Evolutionary conservation across 768 basidiomycete species (phyloP), one percentile per base, ranked within the genome.

Genomic region (Serendipita vermifera): DNA sequence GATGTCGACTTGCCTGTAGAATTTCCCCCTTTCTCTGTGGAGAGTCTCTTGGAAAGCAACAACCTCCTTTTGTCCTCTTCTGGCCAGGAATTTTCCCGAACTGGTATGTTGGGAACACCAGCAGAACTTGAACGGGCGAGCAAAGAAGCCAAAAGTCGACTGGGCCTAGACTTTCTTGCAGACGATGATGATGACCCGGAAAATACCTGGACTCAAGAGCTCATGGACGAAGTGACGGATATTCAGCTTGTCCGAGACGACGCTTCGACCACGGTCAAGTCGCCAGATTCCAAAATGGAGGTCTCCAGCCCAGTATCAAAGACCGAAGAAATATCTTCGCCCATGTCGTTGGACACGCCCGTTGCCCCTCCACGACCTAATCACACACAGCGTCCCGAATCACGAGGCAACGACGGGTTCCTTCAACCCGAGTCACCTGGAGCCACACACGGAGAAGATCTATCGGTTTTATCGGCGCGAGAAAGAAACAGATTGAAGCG

Each of bases 401-500:
- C 32, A 81, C 38, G 59, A 70, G 11, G 80, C 83, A 59, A 32
- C 35, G 57, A 39, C 48, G 24, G 40, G 31, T 35, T 33, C 3
- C 58, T 35, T 26, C 33, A 6, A 38, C 26, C 35, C 24, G 20
- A n/a, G 17, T 2, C 39, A 22, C 2, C 41, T 41, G 38, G 35
- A 38, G 13, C 48, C 40, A n/a, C 55, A 24, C 41, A 56, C 41
- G 20, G 32, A 39, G 54, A 32, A 33, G 26, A 17, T 22, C 15
- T 29, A 20, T 29, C 64, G 5, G 77, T 77, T 4, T 71, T 98
- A 40, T 96, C 92, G 31, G 90, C 91, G 9, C 81, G 96, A 55
- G 94, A 98, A 69, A 80, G 87, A 31, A 96, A 96, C 66, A 80
- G 93, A 43, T 72, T 98, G 31, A 99, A 99, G 68, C 78, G 96